Evolutionary conservation across 148 eudicot genomes (phyloP), one percentile per base, ranked within the genome.

Genomic region (Pouteria glomerata): DNA sequence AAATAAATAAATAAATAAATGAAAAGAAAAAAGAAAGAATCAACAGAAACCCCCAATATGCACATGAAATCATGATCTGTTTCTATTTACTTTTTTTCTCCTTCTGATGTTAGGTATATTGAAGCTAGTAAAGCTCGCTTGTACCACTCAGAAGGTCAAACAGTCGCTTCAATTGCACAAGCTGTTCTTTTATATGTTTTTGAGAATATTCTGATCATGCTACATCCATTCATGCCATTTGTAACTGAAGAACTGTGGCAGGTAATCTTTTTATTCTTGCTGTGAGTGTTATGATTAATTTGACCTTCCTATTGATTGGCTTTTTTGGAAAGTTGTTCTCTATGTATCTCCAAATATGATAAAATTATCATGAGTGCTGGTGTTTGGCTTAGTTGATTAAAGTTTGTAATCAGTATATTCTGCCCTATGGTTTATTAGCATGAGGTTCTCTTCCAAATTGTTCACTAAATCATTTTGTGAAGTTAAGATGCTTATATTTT

Each of bases 161-260:
- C 82, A 21, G 74, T 71, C 63, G 73, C 90, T 44, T 82, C 82
- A 55, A 73, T 77, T 68, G 87, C 99, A 26, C 92, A 90, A 70
- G 94, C 96, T 58, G 96, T 87, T 77, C 94, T 96, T 57, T 69
- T 96, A 63, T 96, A 96, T 80, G 91, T 87, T 72, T 96, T 88
- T 78, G 94, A 84, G 71, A 87, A 87, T 70, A 85, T 92, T 75
- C 77, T 96, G 70, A 92, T 82, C 76, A 66, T 96, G 71, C 92
- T 96, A 58, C 99, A 96, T 81, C 99, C 99, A 1, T 96, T 92
- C 74, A 96, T 96, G 99, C 99, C 99, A 53, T 96, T 85, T 82
- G 99, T 96, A 21, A 96, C 99, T 57, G 99, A 96, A 79, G 96
- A 86, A 74, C 87, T 96, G 52, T 96, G 99, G 99, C 99, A 96